Conservation (phyloP, 192 early-diverging fungal genomes). For the Gigaspora rosea region DNA sequence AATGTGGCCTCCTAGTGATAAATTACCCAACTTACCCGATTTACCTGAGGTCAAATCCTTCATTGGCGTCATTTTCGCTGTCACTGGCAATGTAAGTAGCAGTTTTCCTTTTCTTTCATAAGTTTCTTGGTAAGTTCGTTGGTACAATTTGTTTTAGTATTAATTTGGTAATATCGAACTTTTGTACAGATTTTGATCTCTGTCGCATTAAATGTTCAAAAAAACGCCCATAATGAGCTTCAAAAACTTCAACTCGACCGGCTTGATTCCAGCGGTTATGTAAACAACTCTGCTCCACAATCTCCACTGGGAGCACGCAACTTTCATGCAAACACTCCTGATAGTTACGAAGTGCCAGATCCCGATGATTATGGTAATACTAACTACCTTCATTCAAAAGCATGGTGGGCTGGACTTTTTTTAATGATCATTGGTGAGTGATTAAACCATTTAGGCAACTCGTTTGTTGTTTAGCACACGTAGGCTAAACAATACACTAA, state of each 20-base stretch:
- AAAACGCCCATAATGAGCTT: conserved; percentile 57
- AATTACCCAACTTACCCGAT: neutral
- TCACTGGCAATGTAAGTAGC: conserved; percentile 60
- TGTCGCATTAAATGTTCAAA: conserved; percentile 72
- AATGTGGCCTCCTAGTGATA: conserved; percentile 45
- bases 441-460: neutral
- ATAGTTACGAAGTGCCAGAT: conserved; percentile 30
- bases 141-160: neutral
- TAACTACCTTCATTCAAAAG: conserved; percentile 52
- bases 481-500: no score
- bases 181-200: conserved; percentile 63
- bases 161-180: neutral
- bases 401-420: conserved; percentile 72
- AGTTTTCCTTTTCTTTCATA: neutral
- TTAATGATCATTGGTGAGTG: conserved; percentile 65
- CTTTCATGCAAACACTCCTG: conserved; percentile 10
- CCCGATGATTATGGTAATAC: conserved; percentile 35
- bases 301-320: neutral
- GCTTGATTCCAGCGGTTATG: neutral
- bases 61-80: conserved; percentile 65
- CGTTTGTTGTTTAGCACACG: neutral
- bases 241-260: conserved; percentile 24
- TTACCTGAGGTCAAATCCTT: conserved; percentile 54
- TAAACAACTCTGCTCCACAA: conserved; percentile 4
- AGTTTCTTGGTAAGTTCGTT: neutral